Conservation (phyloP, 2,329 filamentous ascomycete genomes). For the Apiospora koreana region DNA sequence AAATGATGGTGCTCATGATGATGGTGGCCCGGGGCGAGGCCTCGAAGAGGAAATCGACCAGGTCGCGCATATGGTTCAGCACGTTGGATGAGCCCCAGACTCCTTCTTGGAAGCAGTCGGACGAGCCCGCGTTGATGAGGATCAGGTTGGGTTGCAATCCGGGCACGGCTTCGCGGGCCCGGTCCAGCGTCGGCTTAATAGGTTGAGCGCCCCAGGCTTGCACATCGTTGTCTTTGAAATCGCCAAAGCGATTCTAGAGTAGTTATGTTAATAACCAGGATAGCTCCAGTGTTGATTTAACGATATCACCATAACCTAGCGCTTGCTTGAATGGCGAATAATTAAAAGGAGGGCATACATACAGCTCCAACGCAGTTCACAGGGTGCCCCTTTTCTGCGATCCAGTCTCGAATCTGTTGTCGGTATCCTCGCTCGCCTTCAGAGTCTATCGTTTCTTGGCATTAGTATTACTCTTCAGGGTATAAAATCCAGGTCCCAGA, state of each 20-base stretch:
- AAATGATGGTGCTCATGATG: constrained; percentile 28
- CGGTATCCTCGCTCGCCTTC: constrained; percentile 27
- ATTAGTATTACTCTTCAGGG: no score
- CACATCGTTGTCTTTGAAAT: constrained; percentile 30
- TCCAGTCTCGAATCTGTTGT: constrained; percentile 27
- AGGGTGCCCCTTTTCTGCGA: constrained; percentile 24
- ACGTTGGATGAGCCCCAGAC: constrained; percentile 19
- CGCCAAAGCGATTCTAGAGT: constrained; percentile 28
- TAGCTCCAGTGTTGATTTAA: neutral
- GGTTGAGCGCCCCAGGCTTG: constrained; percentile 26
- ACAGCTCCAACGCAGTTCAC: constrained; percentile 28
- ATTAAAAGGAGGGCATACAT: neutral
- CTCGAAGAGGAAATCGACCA: constrained; percentile 24
- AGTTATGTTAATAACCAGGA: neutral
- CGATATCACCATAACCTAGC: no score
- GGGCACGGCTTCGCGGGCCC: constrained; percentile 25
- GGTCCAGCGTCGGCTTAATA: constrained; percentile 24
- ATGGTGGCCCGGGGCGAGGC: constrained; percentile 24
- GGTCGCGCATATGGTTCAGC: constrained; percentile 22
- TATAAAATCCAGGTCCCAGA: no score
- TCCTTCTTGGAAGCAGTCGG: constrained; percentile 30
- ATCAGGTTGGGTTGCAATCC: constrained; percentile 29
- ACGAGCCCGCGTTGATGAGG: constrained; percentile 29
- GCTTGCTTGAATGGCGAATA: neutral
- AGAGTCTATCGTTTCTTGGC: constrained; percentile 12